Base-by-base conservation (phyloP, 2,329 filamentous ascomycete species). In the Epicoccum sorghinum region DNA sequence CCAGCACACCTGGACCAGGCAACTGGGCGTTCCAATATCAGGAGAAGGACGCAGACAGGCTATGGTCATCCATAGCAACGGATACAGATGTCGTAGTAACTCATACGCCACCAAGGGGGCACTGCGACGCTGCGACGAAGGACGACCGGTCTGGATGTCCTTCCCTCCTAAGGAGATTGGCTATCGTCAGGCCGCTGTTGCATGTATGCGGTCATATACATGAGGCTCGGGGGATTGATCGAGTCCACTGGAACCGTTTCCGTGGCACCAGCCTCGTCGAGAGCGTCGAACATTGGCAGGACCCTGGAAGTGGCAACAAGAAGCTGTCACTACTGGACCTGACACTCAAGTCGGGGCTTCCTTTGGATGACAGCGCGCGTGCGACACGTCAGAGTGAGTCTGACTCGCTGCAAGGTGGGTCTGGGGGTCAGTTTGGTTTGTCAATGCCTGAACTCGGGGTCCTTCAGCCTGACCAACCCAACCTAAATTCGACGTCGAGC, bases 121-220 rank as follows among this genome's bases (percentile, higher is more conserved):
- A 89, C 66, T 79, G 83, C 57, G 88, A 91, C 59, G 23, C 33
- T 24, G 42, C 39, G 22, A 52, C 37, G 18, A 71, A 73, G 51
- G 66, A 68, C 32, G 54, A 58, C 13, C 56, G 59, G 56, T 74
- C 75, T 23, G 89, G 89, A 2, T 92, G 89, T 65, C 80, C 84
- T 60, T 79, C 77, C 12, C 78, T 92, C 12, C 74, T 81, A 7
- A 75, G 78, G 46, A 79, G 81, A 0, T 74, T 91, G 23, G 84
- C 82, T 79, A 76, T 82, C 5, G 81, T 89, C 3, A 79, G 86
- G 35, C 89, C 89, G 4, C 77, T 79, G 48, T 75, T 92, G 43
- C 83, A 84, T 18, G 78, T 92, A 14, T 91, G 86, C 65, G 89
- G 89, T 0, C 89, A 92, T 71, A 83, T 90, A 27, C 89, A 92